Percentiles rank a stretch among this genome's conserved stretches.
Evolutionary conservation across 2,329 filamentous ascomycete species (phyloP).

Genomic region (Cercospora sojina): DNA sequence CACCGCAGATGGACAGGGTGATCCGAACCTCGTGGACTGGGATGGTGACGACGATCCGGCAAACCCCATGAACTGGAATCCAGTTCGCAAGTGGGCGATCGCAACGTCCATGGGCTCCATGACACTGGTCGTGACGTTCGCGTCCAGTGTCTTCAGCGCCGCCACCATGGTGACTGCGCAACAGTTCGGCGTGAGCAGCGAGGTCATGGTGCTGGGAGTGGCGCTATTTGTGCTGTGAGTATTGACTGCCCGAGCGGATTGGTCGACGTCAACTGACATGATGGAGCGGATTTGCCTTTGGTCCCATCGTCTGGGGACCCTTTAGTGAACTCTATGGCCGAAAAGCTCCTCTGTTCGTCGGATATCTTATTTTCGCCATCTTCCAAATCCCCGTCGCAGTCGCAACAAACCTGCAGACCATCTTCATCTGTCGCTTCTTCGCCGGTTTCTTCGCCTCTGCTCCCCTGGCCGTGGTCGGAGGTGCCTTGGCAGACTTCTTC

Average conservation of each 20-base stretch:
- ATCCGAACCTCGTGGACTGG: slow-evolving; percentile 30
- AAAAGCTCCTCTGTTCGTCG: slow-evolving; percentile 40
- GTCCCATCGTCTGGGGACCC: slow-evolving; percentile 24
- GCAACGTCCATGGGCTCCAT: slow-evolving; percentile 28
- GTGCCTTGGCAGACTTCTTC: slow-evolving; percentile 32
- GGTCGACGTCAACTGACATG: not conserved
- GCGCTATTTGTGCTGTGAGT: slow-evolving; percentile 30
- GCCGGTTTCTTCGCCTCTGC: slow-evolving; percentile 54
- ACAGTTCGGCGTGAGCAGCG: slow-evolving; percentile 28
- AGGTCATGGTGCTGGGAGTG: slow-evolving; percentile 31
- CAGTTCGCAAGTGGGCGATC: slow-evolving; percentile 29
- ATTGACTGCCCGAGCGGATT: not conserved
- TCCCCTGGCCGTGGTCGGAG: slow-evolving; percentile 50
- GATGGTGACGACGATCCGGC: slow-evolving; percentile 26
- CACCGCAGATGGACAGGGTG: slow-evolving; percentile 16
- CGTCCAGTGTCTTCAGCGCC: slow-evolving; percentile 43
- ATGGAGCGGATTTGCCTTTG: slow-evolving; percentile 24
- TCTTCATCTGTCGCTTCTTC: slow-evolving; percentile 57
- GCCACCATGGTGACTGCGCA: slow-evolving; percentile 23
- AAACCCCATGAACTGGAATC: slow-evolving; percentile 27
- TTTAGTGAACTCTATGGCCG: slow-evolving; percentile 57
- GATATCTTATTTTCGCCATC: slow-evolving; percentile 48
- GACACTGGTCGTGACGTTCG: slow-evolving; percentile 51
- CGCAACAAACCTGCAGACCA: slow-evolving; percentile 54
- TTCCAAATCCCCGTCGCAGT: slow-evolving; percentile 58